These are phyloP conservation scores for Phyllosticta capitalensis DNA, from an alignment of 2,329 filamentous ascomycete genomes.

Conservation along the genomic window DNA sequence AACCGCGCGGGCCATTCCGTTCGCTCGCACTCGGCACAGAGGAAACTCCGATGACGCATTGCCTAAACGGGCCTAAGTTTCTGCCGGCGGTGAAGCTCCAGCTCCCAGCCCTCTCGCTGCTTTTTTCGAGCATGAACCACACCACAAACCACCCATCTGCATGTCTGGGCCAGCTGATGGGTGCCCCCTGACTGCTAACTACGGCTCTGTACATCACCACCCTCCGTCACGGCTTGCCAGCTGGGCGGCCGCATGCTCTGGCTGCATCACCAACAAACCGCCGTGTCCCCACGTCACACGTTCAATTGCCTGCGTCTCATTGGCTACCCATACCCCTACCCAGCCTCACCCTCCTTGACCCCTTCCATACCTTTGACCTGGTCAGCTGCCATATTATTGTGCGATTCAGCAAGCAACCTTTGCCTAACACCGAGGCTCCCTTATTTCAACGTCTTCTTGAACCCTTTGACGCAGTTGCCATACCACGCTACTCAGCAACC, in stretches of 20 bases:
- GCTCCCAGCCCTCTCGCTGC: no score
- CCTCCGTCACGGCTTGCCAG: no score
- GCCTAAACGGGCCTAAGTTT: not conserved
- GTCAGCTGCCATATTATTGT: not conserved
- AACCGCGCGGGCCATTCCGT: conserved; percentile 4
- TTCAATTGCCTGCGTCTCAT: not conserved
- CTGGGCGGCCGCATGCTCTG: not conserved
- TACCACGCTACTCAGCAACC: conserved; percentile 9
- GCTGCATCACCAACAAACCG: not conserved
- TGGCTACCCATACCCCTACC: not conserved
- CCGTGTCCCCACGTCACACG: not conserved
- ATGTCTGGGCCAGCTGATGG: not conserved
- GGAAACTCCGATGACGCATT: conserved; percentile 10
- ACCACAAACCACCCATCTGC: not conserved
- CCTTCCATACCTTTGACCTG: not conserved
- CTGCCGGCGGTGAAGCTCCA: no score
- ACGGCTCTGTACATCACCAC: not conserved
- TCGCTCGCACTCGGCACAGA: conserved; percentile 8
- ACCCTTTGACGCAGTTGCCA: not conserved
- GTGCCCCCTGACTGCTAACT: no score
- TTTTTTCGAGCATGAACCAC: no score
- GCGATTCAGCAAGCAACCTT: not conserved
- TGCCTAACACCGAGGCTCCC: not conserved
- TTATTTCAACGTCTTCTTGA: not conserved
- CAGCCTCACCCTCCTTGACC: not conserved